Evolutionary conservation across 257 asterid genomes (phyloP).

Genomic region (Schizonepeta tenuifolia): DNA sequence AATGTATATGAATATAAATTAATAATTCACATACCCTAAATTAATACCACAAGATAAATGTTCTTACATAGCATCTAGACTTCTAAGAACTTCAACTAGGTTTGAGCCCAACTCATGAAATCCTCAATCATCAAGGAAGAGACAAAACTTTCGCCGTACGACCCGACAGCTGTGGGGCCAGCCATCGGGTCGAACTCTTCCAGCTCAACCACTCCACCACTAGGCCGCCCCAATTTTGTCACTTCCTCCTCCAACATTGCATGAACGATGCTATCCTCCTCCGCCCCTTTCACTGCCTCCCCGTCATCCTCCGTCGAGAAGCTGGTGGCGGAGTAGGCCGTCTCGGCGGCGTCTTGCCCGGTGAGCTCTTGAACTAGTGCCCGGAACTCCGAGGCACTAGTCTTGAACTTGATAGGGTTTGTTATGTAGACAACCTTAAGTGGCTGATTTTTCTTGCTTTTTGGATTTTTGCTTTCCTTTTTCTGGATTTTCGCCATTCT

Average conservation of each 20-base stretch:
- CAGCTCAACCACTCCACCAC: neutral
- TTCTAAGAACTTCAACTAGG: conserved; percentile 1
- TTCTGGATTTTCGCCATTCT: conserved; percentile 50
- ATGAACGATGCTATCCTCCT: conserved; percentile 22
- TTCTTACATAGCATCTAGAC: conserved; percentile 11
- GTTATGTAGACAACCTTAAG: conserved; percentile 78
- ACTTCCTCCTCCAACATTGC: conserved; percentile 5
- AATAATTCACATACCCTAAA: neutral
- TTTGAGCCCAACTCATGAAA: neutral
- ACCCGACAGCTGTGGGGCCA: conserved; percentile 8
- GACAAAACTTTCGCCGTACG: conserved; percentile 30
- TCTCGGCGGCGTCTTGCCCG: conserved; percentile 64
- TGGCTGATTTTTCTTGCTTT: conserved; percentile 49
- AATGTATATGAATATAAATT: neutral
- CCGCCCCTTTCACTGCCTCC: conserved; percentile 2
- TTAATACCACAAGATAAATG: neutral
- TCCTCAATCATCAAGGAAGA: conserved; percentile 17
- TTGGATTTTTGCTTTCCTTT: conserved; percentile 39
- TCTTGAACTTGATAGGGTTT: conserved; percentile 70
- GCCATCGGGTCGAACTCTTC: conserved; percentile 34
- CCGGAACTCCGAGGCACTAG: conserved; percentile 66
- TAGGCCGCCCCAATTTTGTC: neutral
- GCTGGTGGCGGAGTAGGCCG: conserved; percentile 28
- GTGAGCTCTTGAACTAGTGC: conserved; percentile 84
- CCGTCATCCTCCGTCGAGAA: conserved; percentile 1